Percentiles rank a stretch among this genome's conserved stretches.
phyloP scores from a whole-genome alignment of 75 land plant genomes.

The Adiantum capillusveneris region DNA sequence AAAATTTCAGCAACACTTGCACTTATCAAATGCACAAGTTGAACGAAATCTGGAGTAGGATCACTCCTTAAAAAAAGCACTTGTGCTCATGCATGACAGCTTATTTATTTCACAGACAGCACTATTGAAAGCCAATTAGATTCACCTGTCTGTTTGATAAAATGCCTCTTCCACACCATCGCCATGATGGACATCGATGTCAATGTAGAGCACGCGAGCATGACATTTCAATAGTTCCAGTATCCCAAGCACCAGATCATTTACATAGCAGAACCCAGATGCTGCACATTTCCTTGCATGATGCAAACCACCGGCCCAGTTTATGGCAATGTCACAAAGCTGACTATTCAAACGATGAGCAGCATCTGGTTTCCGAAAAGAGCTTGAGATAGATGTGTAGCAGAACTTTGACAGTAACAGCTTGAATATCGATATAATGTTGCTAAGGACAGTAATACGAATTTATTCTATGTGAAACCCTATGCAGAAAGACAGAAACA shows the following conservation, averaged over 20 bases:
- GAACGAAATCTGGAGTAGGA: not conserved
- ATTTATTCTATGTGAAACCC: no score
- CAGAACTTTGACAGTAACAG: no score
- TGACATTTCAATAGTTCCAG: slow-evolving; percentile 90
- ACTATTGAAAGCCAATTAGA: not conserved
- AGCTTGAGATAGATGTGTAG: no score
- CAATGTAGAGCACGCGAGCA: slow-evolving; percentile 93
- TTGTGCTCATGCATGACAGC: not conserved
- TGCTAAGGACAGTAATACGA: not conserved
- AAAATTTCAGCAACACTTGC: not conserved
- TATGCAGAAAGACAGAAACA: no score
- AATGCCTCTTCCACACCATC: slow-evolving; percentile 99
- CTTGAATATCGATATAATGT: no score
- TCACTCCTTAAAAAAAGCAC: no score
- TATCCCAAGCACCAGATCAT: slow-evolving; percentile 94
- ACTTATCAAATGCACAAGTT: not conserved
- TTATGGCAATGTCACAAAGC: slow-evolving; percentile 95
- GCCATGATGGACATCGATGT: slow-evolving; percentile 99
- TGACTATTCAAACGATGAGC: slow-evolving; percentile 79
- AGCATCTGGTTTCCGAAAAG: slow-evolving; percentile 56
- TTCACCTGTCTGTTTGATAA: slow-evolving; percentile 91
- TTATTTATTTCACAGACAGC: not conserved
- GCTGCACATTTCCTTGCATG: slow-evolving; percentile 98
- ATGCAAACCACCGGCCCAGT: slow-evolving; percentile 99
- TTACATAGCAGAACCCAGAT: slow-evolving; percentile 96